phyloP scores from a whole-genome alignment of 139 green algal species.

The Coccomyxa sp. region DNA sequence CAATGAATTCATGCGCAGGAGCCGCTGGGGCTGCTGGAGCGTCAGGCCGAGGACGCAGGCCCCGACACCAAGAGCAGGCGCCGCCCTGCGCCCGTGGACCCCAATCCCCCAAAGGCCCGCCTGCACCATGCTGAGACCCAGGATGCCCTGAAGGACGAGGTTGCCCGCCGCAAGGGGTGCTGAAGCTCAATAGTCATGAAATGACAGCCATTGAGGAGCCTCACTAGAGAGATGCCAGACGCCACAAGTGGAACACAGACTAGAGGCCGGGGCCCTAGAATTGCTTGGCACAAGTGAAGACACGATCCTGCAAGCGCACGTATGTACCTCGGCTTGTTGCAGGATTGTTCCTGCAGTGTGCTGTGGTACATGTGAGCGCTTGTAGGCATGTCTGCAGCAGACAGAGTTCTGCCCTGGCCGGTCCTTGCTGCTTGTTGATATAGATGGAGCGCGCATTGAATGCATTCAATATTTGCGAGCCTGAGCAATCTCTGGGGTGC shows the following conservation, averaged over 20 bases:
- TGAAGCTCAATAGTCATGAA: background rate
- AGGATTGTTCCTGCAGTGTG: background rate
- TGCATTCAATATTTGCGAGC: no score
- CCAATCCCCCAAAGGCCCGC: background rate
- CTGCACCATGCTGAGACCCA: background rate
- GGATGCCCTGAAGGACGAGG: background rate
- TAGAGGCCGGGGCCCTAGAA: background rate
- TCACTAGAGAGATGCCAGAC: background rate
- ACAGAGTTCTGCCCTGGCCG: no score
- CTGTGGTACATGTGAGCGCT: background rate
- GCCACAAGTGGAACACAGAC: background rate
- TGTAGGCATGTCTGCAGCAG: background rate
- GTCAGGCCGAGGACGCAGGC: background rate
- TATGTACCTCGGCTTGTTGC: background rate
- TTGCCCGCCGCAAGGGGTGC: slow-evolving; percentile 3
- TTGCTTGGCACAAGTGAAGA: background rate
- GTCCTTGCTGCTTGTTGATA: no score
- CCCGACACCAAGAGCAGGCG: background rate
- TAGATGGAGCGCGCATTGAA: no score
- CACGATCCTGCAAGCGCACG: background rate
- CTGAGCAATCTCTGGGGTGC: no score
- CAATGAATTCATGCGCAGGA: background rate
- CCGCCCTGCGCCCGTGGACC: background rate
- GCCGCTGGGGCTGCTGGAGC: background rate
- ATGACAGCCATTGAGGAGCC: background rate